Percentiles rank a stretch among this genome's conserved stretches.
Conservation (phyloP, 1,139 yeast genomes). For the Scheffersomyces cryptocercus region DNA sequence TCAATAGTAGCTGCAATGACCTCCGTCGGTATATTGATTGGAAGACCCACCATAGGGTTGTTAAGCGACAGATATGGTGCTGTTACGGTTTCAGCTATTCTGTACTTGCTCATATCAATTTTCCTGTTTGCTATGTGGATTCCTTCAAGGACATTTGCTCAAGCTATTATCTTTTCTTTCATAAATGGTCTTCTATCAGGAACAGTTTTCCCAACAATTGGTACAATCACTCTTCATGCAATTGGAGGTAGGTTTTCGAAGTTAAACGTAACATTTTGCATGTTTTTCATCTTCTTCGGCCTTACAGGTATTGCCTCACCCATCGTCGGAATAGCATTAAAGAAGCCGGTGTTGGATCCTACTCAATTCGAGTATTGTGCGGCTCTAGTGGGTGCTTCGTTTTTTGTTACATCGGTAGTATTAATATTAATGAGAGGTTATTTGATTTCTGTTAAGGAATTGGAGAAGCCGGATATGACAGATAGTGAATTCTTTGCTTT, state of each 20-base stretch:
- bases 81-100: background rate
- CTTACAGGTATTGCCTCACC: conserved; percentile 49
- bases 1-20: conserved; percentile 3
- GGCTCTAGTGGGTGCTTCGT: conserved; percentile 52
- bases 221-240: background rate
- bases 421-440: conserved; percentile 48
- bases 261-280: conserved; percentile 46
- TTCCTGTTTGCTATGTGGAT: conserved; percentile 6
- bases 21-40: conserved; percentile 3
- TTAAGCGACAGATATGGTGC: conserved; percentile 3
- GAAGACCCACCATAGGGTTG: conserved; percentile 4
- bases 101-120: conserved; percentile 1
- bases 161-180: conserved; percentile 2
- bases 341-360: conserved; percentile 34
- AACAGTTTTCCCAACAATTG: conserved; percentile 2
- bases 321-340: conserved; percentile 50
- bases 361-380: conserved; percentile 48
- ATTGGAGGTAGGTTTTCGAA: conserved; percentile 17
- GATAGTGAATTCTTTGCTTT: background rate
- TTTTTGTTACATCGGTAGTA: conserved; percentile 37
- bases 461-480: background rate
- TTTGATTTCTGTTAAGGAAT: conserved; percentile 21
- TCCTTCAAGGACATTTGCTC: conserved; percentile 4
- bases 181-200: conserved; percentile 3
- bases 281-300: conserved; percentile 50